Evolutionary conservation across 2,329 filamentous ascomycete genomes (phyloP).

Genomic region (Colletotrichum liriopes): DNA sequence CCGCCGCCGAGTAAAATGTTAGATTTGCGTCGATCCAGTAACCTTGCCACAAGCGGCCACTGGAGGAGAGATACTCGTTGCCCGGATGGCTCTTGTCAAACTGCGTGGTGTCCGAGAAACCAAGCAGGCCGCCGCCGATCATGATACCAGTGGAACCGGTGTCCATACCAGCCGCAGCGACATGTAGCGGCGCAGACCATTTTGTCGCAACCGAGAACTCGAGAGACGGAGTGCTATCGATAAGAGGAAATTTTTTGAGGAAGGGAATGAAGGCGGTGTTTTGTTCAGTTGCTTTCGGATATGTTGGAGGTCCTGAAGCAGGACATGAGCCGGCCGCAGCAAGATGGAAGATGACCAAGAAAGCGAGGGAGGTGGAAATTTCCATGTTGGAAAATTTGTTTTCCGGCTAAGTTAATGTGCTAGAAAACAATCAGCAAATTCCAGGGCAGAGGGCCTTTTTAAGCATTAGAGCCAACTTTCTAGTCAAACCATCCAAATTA

Average conservation of each 20-base stretch:
- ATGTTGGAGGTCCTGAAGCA: neutral
- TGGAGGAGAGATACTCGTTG: slow-evolving; percentile 23
- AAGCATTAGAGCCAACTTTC: too few relatives aligned
- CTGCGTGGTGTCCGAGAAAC: neutral
- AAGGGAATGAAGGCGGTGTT: slow-evolving; percentile 28
- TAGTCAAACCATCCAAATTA: too few relatives aligned
- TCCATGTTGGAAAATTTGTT: neutral
- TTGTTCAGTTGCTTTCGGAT: neutral
- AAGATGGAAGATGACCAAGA: neutral
- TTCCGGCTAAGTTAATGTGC: rapidly evolving
- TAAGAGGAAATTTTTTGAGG: slow-evolving; percentile 13
- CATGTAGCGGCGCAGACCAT: neutral
- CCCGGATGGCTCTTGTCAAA: slow-evolving; percentile 12
- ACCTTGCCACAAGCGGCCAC: slow-evolving; percentile 10
- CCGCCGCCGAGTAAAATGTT: neutral
- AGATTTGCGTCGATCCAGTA: slow-evolving; percentile 15
- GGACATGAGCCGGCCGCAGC: neutral
- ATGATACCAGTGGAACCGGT: slow-evolving; percentile 20
- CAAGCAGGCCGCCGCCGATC: slow-evolving; percentile 14
- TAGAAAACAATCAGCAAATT: neutral
- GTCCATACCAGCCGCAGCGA: slow-evolving; percentile 26
- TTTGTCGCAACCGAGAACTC: slow-evolving; percentile 9
- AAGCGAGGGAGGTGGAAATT: neutral
- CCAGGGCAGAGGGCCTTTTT: too few relatives aligned
- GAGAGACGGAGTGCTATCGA: neutral